Evolutionary conservation across 352 stramenopile species (phyloP).

Genomic region (Pythium plurisporium): DNA sequence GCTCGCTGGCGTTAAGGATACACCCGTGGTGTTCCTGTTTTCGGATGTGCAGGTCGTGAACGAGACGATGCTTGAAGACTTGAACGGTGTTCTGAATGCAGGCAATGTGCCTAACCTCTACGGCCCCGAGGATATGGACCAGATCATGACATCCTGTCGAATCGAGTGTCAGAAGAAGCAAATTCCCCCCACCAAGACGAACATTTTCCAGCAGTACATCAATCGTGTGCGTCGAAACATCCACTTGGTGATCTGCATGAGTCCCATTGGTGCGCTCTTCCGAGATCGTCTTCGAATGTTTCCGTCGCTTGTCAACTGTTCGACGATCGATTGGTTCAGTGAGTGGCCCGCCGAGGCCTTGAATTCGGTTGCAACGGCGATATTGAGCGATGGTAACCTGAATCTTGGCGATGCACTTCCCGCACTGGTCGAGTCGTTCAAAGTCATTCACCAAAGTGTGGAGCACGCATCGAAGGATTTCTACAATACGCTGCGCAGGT

Average conservation of each 20-base stretch:
- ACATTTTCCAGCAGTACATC: constrained; percentile 94
- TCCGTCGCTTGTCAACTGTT: constrained; percentile 85
- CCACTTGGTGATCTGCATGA: constrained; percentile 89
- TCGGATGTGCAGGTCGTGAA: constrained; percentile 94
- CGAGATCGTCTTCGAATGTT: constrained; percentile 84
- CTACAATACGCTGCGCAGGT: constrained; percentile 75
- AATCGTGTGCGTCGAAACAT: constrained; percentile 90
- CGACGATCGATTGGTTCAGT: constrained; percentile 88
- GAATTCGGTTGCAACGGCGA: constrained; percentile 81
- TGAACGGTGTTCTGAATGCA: constrained; percentile 95
- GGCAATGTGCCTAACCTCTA: constrained; percentile 94
- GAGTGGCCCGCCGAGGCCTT: constrained; percentile 84
- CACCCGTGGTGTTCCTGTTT: constrained; percentile 91
- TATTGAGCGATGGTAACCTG: constrained; percentile 75
- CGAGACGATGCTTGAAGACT: constrained; percentile 94
- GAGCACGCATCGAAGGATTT: constrained; percentile 84
- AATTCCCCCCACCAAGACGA: constrained; percentile 90
- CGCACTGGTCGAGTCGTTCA: constrained; percentile 78
- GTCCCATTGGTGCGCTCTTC: constrained; percentile 72
- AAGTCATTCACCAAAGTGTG: constrained; percentile 89
- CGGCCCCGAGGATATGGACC: constrained; percentile 87
- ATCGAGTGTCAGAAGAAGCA: constrained; percentile 91
- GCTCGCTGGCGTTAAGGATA: constrained; percentile 89
- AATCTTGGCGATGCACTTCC: constrained; percentile 48
- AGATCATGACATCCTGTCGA: constrained; percentile 87